A percentile compares a stretch with the other conserved stretches of the same genome.
These are phyloP conservation scores for Bolboschoenoplectus hybrid DNA, from an alignment of 202 grass and related monocot genomes.

Conservation along the genomic window DNA sequence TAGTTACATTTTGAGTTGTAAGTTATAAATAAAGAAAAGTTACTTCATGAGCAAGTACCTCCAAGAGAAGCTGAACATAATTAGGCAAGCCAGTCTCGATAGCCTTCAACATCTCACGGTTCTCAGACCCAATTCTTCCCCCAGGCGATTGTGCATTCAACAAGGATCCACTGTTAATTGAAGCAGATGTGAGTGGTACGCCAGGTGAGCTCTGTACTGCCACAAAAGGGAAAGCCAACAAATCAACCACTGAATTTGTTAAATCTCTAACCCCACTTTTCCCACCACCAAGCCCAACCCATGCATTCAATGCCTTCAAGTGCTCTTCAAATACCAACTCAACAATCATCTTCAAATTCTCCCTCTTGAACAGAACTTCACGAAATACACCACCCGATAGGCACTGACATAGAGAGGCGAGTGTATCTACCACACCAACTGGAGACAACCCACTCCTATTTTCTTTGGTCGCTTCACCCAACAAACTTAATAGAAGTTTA, in stretches of 20 bases:
- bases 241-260: constrained; percentile 85
- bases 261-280: constrained; percentile 69
- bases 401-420: constrained; percentile 68
- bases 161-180: constrained; percentile 92
- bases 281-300: constrained; percentile 76
- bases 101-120: constrained; percentile 79
- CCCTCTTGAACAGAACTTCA: constrained; percentile 70
- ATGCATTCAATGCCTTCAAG: constrained; percentile 57
- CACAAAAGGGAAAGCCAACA: constrained; percentile 95
- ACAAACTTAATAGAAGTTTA: constrained; percentile 38
- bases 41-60: constrained; percentile 47
- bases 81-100: constrained; percentile 70
- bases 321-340: constrained; percentile 59
- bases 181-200: constrained; percentile 75
- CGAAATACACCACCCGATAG: constrained; percentile 63
- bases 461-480: constrained; percentile 33
- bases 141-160: constrained; percentile 76
- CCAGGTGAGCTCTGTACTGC: constrained; percentile 89
- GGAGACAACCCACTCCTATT: constrained; percentile 63
- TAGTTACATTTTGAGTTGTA: constrained; percentile 12
- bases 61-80: constrained; percentile 76
- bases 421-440: constrained; percentile 61
- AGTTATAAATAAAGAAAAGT: not conserved
- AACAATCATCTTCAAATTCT: constrained; percentile 71
- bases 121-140: constrained; percentile 72